Percentiles rank a stretch among this genome's conserved stretches.
Conservation (phyloP, 805 yeast genomes). For the Blastobotrys robertii region DNA sequence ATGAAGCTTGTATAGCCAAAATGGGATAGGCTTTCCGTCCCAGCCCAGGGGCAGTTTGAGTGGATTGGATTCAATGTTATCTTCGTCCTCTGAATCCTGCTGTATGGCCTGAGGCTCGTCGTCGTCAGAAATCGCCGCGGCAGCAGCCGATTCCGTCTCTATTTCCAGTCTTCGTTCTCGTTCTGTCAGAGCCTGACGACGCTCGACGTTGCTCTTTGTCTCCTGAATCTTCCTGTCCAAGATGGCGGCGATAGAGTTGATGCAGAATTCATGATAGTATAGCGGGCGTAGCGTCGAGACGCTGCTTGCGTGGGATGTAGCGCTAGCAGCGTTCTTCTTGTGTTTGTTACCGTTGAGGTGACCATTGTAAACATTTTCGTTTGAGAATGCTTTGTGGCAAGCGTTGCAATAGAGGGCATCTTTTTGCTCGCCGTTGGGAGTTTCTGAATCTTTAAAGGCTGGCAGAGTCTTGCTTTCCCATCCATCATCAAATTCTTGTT, state of each 20-base stretch:
- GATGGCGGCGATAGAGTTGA: slow-evolving; percentile 30
- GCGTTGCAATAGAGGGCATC: slow-evolving; percentile 42
- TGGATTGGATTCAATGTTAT: slow-evolving; percentile 33
- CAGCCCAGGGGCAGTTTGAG: slow-evolving; percentile 68
- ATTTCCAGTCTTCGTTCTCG: slow-evolving; percentile 54
- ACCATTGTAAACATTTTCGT: slow-evolving; percentile 51
- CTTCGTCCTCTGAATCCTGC: slow-evolving; percentile 29
- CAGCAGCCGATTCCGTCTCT: slow-evolving; percentile 26
- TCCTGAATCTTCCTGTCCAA: slow-evolving; percentile 34
- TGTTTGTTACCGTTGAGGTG: slow-evolving; percentile 76
- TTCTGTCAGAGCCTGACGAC: slow-evolving; percentile 58
- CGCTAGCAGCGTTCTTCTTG: slow-evolving; percentile 34
- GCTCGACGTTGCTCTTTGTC: slow-evolving; percentile 50
- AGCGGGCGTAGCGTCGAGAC: slow-evolving; percentile 15
- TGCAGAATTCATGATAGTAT: slow-evolving; percentile 31
- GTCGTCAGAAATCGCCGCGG: slow-evolving; percentile 6
- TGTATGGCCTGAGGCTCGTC: slow-evolving; percentile 6
- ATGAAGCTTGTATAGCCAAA: slow-evolving; percentile 83
- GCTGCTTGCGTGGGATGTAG: background rate
- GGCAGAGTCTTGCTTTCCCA: slow-evolving; percentile 18
- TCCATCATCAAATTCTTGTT: slow-evolving; percentile 19
- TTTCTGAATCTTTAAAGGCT: background rate
- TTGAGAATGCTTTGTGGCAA: slow-evolving; percentile 57
- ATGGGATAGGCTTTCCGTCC: slow-evolving; percentile 89
- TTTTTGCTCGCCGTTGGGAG: too few species aligned